A percentile compares a stretch with the other conserved stretches of the same genome.
Evolutionary conservation across 768 basidiomycete genomes (phyloP).

Genomic region (Tephrocybe sp.): DNA sequence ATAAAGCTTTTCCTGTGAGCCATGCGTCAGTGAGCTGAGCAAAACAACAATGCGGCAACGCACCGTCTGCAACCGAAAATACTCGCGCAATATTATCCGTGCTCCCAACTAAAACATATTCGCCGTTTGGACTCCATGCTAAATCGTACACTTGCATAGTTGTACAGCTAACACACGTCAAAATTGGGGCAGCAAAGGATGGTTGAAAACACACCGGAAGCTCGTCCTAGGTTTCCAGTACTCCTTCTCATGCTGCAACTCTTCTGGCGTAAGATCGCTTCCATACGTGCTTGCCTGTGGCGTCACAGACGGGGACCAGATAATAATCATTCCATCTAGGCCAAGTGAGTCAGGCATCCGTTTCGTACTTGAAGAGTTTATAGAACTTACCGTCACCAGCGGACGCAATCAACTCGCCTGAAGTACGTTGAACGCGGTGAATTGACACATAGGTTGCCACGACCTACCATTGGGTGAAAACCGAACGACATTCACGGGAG

Average conservation of each 20-base stretch:
- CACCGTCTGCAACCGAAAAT: constrained; percentile 73
- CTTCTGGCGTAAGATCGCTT: constrained; percentile 75
- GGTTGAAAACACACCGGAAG: constrained; percentile 52
- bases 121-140: constrained; percentile 95
- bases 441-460: constrained; percentile 5
- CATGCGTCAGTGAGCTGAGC: constrained; percentile 7
- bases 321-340: constrained; percentile 93
- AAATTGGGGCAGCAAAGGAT: background rate
- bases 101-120: constrained; percentile 93
- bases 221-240: constrained; percentile 90
- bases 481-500: constrained; percentile 93
- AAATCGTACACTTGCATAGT: constrained; percentile 97
- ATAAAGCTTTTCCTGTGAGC: constrained; percentile 72
- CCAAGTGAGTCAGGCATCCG: constrained; percentile 9
- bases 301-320: constrained; percentile 84
- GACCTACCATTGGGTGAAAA: constrained; percentile 89
- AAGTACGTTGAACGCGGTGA: constrained; percentile 4
- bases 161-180: constrained; percentile 60
- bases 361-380: constrained; percentile 1
- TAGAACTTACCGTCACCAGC: constrained; percentile 86
- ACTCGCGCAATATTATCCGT: constrained; percentile 94
- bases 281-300: constrained; percentile 76
- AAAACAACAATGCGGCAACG: constrained; percentile 14
- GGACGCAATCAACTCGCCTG: constrained; percentile 90
- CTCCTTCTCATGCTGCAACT: constrained; percentile 88